Percentiles rank a stretch among this genome's conserved stretches.
Evolutionary conservation across 495 filamentous ascomycete genomes (phyloP).

Genomic region (Aspergillus cristatus): DNA sequence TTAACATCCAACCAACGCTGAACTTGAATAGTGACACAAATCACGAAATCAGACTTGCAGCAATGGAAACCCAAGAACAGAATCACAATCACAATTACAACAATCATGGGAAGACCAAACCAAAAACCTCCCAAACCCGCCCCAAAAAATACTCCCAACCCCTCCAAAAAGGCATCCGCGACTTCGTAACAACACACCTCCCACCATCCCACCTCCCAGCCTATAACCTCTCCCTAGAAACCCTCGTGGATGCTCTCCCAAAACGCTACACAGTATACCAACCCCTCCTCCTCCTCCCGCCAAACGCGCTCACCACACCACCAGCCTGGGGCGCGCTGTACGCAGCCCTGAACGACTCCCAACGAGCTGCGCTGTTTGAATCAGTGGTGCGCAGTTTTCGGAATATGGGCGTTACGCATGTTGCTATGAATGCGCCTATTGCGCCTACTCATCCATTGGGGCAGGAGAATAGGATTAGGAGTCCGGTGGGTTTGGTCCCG

Average conservation of each 20-base stretch:
- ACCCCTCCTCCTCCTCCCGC: conserved; percentile 59
- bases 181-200: conserved; percentile 18
- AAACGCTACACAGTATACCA: conserved; percentile 61
- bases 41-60: too few relatives aligned
- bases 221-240: conserved; percentile 8
- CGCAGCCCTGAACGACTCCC: conserved; percentile 6
- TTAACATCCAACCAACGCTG: too few relatives aligned
- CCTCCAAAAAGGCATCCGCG: conserved; percentile 23
- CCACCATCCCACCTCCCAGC: conserved; percentile 6
- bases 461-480: conserved; percentile 56
- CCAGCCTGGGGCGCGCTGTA: conserved; percentile 40
- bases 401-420: conserved; percentile 46
- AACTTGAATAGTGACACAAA: too few relatives aligned
- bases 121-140: too few relatives aligned
- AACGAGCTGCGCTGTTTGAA: conserved; percentile 38
- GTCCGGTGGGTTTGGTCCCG: conserved; percentile 51
- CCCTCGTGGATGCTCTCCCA: conserved; percentile 34
- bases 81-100: too few relatives aligned
- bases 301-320: conserved; percentile 43
- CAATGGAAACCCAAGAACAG: too few relatives aligned
- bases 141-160: conserved; percentile 11
- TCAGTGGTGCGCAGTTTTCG: conserved; percentile 37
- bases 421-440: conserved; percentile 69
- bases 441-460: conserved; percentile 14
- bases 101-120: too few relatives aligned